Evolutionary conservation across 371 early-diverging fungal species (phyloP).

Genomic region (Syncephalis fuscata): DNA sequence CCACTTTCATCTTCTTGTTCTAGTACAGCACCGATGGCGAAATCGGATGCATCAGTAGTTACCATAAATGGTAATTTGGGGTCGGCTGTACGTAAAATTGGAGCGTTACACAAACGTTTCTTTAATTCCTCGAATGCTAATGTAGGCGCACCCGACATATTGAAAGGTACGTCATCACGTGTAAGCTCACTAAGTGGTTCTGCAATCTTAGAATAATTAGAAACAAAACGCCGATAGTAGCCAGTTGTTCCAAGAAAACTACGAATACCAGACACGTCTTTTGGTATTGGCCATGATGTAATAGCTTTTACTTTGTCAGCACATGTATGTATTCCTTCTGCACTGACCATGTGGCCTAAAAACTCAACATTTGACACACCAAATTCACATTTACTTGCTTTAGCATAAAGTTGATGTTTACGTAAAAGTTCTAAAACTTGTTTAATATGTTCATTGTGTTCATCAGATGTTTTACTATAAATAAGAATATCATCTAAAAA

Average conservation of each 20-base stretch:
- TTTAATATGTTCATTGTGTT: conserved; percentile 3
- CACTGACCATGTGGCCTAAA: conserved; percentile 1
- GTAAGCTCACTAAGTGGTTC: conserved; percentile 21
- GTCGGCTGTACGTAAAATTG: conserved; percentile 11
- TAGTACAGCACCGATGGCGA: conserved; percentile 14
- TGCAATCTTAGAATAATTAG: conserved; percentile 14
- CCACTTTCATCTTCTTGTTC: conserved; percentile 6
- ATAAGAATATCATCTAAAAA: conserved; percentile 19
- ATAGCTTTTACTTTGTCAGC: conserved; percentile 7
- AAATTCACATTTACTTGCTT: neutral
- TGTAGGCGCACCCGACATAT: conserved; percentile 7
- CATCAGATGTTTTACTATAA: neutral
- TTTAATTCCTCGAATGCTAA: conserved; percentile 15
- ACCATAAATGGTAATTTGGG: conserved; percentile 8
- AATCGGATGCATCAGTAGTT: conserved; percentile 14
- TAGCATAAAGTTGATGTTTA: neutral
- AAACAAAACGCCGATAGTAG: conserved; percentile 17
- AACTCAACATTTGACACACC: neutral
- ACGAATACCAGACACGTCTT: conserved; percentile 15
- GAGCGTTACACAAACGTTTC: conserved; percentile 2
- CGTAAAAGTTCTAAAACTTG: neutral
- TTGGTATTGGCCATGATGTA: conserved; percentile 5
- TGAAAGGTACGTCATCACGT: conserved; percentile 6
- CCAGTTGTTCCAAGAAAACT: conserved; percentile 15
- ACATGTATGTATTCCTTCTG: conserved; percentile 2